Percentiles rank a stretch among this genome's conserved stretches.
Conservation (phyloP, 768 basidiomycete species). For the Hericium rajendrae region DNA sequence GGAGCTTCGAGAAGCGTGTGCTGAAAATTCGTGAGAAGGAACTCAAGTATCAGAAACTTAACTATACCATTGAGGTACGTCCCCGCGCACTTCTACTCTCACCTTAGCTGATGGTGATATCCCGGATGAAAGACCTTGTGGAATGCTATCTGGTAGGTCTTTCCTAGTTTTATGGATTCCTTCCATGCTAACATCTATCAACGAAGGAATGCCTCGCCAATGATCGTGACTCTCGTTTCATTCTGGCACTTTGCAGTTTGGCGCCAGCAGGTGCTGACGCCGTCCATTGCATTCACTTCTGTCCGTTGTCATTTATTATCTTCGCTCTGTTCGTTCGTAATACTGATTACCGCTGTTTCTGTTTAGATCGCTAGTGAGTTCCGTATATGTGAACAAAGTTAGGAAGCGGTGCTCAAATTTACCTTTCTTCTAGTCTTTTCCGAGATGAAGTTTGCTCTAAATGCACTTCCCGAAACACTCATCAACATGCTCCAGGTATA, state of each 20-base stretch:
- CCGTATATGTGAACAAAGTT: neutral
- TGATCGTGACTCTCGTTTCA: slow-evolving; percentile 40
- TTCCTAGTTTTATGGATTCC: neutral
- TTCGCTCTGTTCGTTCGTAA: neutral
- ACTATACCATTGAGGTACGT: slow-evolving; percentile 74
- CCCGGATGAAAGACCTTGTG: slow-evolving; percentile 27
- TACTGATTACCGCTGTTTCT: neutral
- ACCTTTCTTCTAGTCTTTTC: slow-evolving; percentile 52
- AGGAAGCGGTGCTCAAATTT: neutral
- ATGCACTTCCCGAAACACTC: slow-evolving; percentile 82
- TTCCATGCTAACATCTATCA: neutral
- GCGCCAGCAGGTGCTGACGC: slow-evolving; percentile 58
- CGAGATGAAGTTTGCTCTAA: slow-evolving; percentile 83
- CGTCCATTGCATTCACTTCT: slow-evolving; percentile 74
- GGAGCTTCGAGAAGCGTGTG: slow-evolving; percentile 74
- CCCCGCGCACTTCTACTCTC: neutral
- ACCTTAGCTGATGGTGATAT: slow-evolving; percentile 1
- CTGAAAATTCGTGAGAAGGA: slow-evolving; percentile 70
- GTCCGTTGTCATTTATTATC: slow-evolving; percentile 16
- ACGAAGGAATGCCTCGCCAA: slow-evolving; percentile 33
- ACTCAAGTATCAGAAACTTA: slow-evolving; percentile 74
- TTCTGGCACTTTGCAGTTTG: slow-evolving; percentile 63
- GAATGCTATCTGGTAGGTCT: slow-evolving; percentile 42
- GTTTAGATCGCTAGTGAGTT: slow-evolving; percentile 32
- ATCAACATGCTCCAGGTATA: slow-evolving; percentile 78